Evolutionary conservation across 2,329 filamentous ascomycete genomes (phyloP).

Genomic region (Chaetothyriales sp.): DNA sequence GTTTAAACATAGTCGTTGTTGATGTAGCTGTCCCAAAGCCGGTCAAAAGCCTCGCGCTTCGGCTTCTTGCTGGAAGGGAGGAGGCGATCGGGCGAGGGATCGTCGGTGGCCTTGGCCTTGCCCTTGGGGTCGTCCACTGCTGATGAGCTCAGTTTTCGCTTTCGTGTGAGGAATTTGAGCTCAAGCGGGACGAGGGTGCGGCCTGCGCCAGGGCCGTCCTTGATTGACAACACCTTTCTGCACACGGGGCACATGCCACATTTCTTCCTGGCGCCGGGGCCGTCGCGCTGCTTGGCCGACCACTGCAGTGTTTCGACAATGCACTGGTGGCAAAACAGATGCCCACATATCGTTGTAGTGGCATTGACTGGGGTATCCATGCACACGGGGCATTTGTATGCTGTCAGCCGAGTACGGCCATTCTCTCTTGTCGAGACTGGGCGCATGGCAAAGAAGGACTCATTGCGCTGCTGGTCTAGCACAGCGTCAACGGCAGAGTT

Average conservation of each 20-base stretch:
- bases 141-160: neutral
- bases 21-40: neutral
- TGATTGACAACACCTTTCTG: slow-evolving; percentile 26
- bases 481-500: slow-evolving; percentile 28
- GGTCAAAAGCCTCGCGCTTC: neutral
- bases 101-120: neutral
- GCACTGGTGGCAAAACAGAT: slow-evolving; percentile 50
- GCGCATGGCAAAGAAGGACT: slow-evolving; percentile 32
- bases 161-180: slow-evolving; percentile 7
- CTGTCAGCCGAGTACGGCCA: slow-evolving; percentile 28
- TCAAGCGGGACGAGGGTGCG: slow-evolving; percentile 13
- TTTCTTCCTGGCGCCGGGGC: slow-evolving; percentile 20
- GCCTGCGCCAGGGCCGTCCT: slow-evolving; percentile 21
- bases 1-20: neutral
- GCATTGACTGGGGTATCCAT: slow-evolving; percentile 46
- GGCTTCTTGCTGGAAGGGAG: neutral
- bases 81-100: neutral
- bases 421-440: slow-evolving; percentile 16
- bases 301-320: slow-evolving; percentile 45
- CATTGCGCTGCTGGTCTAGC: slow-evolving; percentile 38
- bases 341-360: slow-evolving; percentile 45
- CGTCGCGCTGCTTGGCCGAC: slow-evolving; percentile 35
- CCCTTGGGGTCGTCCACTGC: neutral
- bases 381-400: slow-evolving; percentile 46
- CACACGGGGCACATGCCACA: slow-evolving; percentile 32